Evolutionary conservation across 2,329 filamentous ascomycete genomes (phyloP).

Genomic region (Xylaria sp.): DNA sequence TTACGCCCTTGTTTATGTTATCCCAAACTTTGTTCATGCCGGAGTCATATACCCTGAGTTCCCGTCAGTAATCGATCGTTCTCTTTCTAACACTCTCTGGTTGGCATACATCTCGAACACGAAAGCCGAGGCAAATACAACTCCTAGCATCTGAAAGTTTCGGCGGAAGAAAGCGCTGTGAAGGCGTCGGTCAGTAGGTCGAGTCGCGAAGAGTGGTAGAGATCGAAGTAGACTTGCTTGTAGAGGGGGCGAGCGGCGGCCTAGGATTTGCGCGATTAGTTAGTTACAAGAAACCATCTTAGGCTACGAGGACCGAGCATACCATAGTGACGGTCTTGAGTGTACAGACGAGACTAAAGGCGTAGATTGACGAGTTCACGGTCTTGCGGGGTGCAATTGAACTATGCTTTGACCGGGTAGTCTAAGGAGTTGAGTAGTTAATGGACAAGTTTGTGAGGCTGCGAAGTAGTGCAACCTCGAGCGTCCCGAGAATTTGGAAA

Average conservation of each 20-base stretch:
- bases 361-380: slow-evolving; percentile 15
- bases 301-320: slow-evolving; percentile 48
- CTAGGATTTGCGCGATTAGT: slow-evolving; percentile 52
- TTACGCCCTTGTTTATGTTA: slow-evolving; percentile 87
- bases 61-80: slow-evolving; percentile 48
- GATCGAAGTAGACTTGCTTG: slow-evolving; percentile 60
- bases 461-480: slow-evolving; percentile 23
- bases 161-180: slow-evolving; percentile 82
- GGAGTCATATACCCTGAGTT: slow-evolving; percentile 80
- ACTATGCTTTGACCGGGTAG: slow-evolving; percentile 13
- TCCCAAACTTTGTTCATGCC: slow-evolving; percentile 90
- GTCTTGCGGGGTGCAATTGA: slow-evolving; percentile 31
- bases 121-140: slow-evolving; percentile 89
- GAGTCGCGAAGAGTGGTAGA: slow-evolving; percentile 19
- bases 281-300: slow-evolving; percentile 16
- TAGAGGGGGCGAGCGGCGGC: slow-evolving; percentile 62
- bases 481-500: slow-evolving; percentile 39
- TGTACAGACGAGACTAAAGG: slow-evolving; percentile 9
- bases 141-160: slow-evolving; percentile 87
- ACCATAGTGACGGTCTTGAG: slow-evolving; percentile 60
- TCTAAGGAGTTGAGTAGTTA: slow-evolving; percentile 19
- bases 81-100: slow-evolving; percentile 19
- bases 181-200: slow-evolving; percentile 42
- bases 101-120: slow-evolving; percentile 86
- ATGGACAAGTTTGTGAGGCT: slow-evolving; percentile 36